phyloP scores from a whole-genome alignment of 192 early-diverging fungal genomes.

The Gigaspora rosea region DNA sequence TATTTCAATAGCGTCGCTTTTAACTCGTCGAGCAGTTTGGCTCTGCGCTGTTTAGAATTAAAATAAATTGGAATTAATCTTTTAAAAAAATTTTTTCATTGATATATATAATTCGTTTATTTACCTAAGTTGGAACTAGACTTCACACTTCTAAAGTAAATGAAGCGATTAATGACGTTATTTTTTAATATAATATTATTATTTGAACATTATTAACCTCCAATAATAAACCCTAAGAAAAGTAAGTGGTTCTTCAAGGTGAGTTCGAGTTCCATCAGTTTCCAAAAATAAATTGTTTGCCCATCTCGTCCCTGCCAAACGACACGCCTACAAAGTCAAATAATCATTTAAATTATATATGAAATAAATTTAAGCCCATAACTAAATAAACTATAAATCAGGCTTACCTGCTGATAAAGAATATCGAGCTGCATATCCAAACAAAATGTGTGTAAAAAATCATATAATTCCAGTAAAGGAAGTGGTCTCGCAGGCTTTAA shows the following conservation, averaged over 20 bases:
- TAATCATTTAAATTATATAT: neutral
- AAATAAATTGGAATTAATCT: neutral
- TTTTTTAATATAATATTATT: neutral
- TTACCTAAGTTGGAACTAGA: no score
- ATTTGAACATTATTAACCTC: neutral
- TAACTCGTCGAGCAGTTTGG: neutral
- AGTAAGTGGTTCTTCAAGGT: neutral
- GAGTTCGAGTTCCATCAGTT: neutral
- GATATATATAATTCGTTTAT: no score
- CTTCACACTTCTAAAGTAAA: no score
- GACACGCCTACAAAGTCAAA: neutral
- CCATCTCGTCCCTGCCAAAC: neutral
- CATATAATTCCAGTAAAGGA: constrained; percentile 24
- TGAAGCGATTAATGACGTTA: no score
- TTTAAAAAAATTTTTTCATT: no score
- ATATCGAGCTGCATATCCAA: constrained; percentile 15
- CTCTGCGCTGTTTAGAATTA: neutral
- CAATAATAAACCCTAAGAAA: constrained; percentile 17
- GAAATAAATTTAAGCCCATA: neutral
- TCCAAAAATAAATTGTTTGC: neutral
- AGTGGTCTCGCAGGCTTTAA: neutral
- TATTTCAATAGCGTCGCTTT: constrained; percentile 15
- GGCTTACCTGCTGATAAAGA: constrained; percentile 11
- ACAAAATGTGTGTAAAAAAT: constrained; percentile 20
- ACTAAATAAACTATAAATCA: neutral